Conservation (phyloP, 441 rosid genomes). For the Arabidopsis lyrata region DNA sequence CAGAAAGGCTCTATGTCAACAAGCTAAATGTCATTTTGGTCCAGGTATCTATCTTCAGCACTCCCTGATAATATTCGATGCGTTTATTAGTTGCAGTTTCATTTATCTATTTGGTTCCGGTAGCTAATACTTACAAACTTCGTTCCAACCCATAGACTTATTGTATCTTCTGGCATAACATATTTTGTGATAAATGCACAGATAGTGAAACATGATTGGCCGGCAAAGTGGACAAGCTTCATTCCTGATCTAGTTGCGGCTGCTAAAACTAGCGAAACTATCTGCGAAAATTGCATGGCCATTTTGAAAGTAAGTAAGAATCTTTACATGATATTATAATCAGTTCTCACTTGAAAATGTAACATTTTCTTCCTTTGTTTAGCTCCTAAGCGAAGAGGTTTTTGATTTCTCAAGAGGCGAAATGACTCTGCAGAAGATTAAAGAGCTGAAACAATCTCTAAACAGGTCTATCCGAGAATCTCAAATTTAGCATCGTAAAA, state of each 20-base stretch:
- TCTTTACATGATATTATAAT: constrained; percentile 10
- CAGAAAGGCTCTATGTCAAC: constrained; percentile 94
- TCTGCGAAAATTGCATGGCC: constrained; percentile 99
- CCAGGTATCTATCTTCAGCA: constrained; percentile 78
- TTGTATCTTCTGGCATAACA: constrained; percentile 22
- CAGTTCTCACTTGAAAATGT: constrained; percentile 28
- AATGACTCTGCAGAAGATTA: constrained; percentile 98
- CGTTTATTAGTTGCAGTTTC: constrained; percentile 3
- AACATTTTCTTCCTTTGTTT: constrained; percentile 43
- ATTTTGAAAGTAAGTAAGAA: constrained; percentile 88
- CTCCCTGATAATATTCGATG: not conserved
- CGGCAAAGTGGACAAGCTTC: constrained; percentile 96
- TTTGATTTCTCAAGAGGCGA: constrained; percentile 99
- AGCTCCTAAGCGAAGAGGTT: constrained; percentile 99
- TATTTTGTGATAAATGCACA: constrained; percentile 44
- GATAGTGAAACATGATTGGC: constrained; percentile 99
- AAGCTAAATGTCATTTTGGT: constrained; percentile 95
- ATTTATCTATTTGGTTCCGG: constrained; percentile 9
- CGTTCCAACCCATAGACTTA: not conserved
- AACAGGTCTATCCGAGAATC: constrained; percentile 61
- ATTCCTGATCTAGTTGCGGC: constrained; percentile 99
- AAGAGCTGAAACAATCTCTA: constrained; percentile 96
- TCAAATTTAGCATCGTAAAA: not conserved
- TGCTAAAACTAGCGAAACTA: constrained; percentile 98
- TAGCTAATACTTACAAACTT: constrained; percentile 25